phyloP scores from a whole-genome alignment of 2,329 filamentous ascomycete species.

The Colletotrichum salicis region DNA sequence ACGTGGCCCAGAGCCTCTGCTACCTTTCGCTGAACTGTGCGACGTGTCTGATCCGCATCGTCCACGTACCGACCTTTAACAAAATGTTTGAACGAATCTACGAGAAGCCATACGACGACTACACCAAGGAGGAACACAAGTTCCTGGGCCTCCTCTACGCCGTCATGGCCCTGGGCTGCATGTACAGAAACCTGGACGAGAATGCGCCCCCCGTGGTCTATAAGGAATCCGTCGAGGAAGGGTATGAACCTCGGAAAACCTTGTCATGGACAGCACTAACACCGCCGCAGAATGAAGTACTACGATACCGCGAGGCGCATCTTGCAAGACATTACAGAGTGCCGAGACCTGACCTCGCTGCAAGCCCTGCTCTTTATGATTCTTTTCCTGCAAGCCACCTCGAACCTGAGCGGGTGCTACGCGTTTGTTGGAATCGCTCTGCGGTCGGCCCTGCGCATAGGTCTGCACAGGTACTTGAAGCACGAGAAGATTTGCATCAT shows the following conservation, averaged over 20 bases:
- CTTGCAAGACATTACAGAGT: constrained; percentile 73
- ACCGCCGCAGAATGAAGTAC: constrained; percentile 72
- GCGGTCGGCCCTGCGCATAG: constrained; percentile 79
- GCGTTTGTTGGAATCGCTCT: constrained; percentile 83
- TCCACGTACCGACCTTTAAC: constrained; percentile 86
- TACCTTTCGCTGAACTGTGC: constrained; percentile 67
- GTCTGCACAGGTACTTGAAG: constrained; percentile 78
- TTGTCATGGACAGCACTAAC: constrained; percentile 36
- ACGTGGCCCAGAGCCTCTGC: constrained; percentile 63
- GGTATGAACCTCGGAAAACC: constrained; percentile 54
- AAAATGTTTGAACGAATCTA: constrained; percentile 82
- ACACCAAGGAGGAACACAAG: constrained; percentile 71
- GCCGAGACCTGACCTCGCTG: constrained; percentile 77
- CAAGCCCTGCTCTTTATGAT: constrained; percentile 84
- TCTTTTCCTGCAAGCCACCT: constrained; percentile 82
- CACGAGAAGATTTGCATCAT: constrained; percentile 71
- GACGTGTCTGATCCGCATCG: constrained; percentile 72
- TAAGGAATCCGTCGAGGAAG: constrained; percentile 64
- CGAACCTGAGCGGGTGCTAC: constrained; percentile 82
- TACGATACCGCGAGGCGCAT: constrained; percentile 75
- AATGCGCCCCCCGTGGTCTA: constrained; percentile 60
- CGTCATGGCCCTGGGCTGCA: constrained; percentile 76
- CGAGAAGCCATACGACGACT: constrained; percentile 70
- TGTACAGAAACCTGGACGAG: constrained; percentile 72
- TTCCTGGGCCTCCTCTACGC: constrained; percentile 79